These are phyloP conservation scores for Fusarium sp. DNA, from an alignment of 2,329 filamentous ascomycete species.

Conservation along the genomic window DNA sequence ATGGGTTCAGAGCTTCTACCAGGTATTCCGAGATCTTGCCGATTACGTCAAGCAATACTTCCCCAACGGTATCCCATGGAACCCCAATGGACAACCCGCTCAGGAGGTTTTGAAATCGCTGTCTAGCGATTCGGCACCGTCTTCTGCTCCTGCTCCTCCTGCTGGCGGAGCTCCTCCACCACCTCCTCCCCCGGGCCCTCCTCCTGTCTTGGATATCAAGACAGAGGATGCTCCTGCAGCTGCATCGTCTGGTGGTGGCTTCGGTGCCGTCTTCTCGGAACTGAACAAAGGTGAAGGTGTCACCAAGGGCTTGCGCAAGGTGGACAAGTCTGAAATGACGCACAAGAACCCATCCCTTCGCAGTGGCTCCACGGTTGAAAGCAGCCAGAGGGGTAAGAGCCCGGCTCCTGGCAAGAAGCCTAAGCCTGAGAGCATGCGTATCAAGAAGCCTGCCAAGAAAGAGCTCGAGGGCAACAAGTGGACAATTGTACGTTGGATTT, in stretches of 20 bases:
- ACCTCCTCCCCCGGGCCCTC: slow-evolving; percentile 71
- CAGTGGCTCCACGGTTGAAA: slow-evolving; percentile 76
- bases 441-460: slow-evolving; percentile 83
- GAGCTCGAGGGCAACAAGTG: slow-evolving; percentile 92
- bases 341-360: slow-evolving; percentile 96
- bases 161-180: slow-evolving; percentile 63
- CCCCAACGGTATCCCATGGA: slow-evolving; percentile 85
- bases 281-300: slow-evolving; percentile 91
- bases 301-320: slow-evolving; percentile 89
- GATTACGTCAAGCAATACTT: slow-evolving; percentile 89
- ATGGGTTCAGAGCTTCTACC: slow-evolving; percentile 94
- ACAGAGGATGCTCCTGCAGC: slow-evolving; percentile 51
- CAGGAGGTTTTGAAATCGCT: slow-evolving; percentile 74
- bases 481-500: slow-evolving; percentile 73
- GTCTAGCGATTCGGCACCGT: slow-evolving; percentile 47
- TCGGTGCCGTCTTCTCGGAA: slow-evolving; percentile 90
- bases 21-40: slow-evolving; percentile 84
- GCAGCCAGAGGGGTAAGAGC: slow-evolving; percentile 77
- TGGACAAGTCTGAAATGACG: slow-evolving; percentile 96
- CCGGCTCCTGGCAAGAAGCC: slow-evolving; percentile 89
- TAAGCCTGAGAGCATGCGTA: slow-evolving; percentile 86
- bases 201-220: slow-evolving; percentile 72
- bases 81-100: slow-evolving; percentile 79
- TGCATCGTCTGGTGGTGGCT: slow-evolving; percentile 76
- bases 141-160: slow-evolving; percentile 65